Conservation (phyloP, 2,329 filamentous ascomycete genomes). For the Colletotrichum australisinense region DNA sequence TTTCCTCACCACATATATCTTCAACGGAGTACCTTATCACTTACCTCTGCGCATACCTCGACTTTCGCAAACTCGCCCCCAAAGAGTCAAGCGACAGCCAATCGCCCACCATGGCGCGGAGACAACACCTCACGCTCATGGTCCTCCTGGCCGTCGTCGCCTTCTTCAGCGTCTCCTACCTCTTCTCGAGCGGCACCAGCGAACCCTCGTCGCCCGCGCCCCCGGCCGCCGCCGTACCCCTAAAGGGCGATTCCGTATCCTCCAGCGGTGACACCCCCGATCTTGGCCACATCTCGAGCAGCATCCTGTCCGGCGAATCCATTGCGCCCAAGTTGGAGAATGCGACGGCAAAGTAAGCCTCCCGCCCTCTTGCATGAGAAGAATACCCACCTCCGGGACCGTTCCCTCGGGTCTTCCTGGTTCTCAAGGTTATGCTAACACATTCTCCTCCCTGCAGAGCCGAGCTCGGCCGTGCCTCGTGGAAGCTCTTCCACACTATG, state of each 20-base stretch:
- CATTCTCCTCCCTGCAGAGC: slow-evolving; percentile 52
- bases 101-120: slow-evolving; percentile 59
- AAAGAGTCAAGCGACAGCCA: background rate
- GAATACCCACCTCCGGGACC: background rate
- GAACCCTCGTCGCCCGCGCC: slow-evolving; percentile 17
- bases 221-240: slow-evolving; percentile 27
- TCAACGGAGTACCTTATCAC: background rate
- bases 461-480: slow-evolving; percentile 75
- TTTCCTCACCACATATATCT: background rate
- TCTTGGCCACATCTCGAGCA: slow-evolving; percentile 55
- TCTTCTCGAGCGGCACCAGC: slow-evolving; percentile 61
- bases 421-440: background rate
- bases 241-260: slow-evolving; percentile 36
- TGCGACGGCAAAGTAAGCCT: slow-evolving; percentile 77
- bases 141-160: slow-evolving; percentile 65
- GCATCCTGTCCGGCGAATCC: slow-evolving; percentile 72
- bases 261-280: slow-evolving; percentile 44
- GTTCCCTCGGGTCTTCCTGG: background rate
- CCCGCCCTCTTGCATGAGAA: background rate
- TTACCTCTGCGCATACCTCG: background rate
- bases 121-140: slow-evolving; percentile 63
- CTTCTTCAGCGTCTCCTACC: slow-evolving; percentile 69
- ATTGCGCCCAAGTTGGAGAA: slow-evolving; percentile 88
- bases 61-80: background rate
- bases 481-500: slow-evolving; percentile 79